phyloP scores from a whole-genome alignment of 1,284 basidiomycete species.

The Athelia sp. region DNA sequence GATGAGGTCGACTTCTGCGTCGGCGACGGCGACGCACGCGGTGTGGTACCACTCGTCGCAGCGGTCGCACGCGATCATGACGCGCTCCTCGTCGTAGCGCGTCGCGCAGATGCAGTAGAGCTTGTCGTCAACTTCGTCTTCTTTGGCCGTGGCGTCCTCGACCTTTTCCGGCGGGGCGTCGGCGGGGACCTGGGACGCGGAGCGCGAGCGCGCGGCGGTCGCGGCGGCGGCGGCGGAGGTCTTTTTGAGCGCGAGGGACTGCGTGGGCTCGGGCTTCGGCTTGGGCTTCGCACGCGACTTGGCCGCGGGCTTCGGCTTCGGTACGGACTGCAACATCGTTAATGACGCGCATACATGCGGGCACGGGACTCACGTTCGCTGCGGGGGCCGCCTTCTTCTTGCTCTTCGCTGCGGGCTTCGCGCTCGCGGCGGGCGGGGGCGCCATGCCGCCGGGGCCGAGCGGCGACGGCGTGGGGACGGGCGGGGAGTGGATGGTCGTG shows the following conservation, averaged over 20 bases:
- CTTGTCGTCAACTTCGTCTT: constrained; percentile 58
- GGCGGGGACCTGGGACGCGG: constrained; percentile 59
- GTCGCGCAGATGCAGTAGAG: constrained; percentile 82
- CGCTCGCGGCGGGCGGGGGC: constrained; percentile 4
- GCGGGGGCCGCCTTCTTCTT: constrained; percentile 18
- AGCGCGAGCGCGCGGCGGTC: constrained; percentile 49
- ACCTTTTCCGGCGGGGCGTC: constrained; percentile 35
- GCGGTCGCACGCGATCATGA: constrained; percentile 91
- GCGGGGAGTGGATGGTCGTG: constrained; percentile 8
- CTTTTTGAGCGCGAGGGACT: constrained; percentile 20
- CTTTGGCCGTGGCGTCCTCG: constrained; percentile 47
- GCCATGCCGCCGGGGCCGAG: constrained; percentile 10
- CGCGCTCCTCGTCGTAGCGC: constrained; percentile 73
- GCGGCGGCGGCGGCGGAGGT: constrained; percentile 19
- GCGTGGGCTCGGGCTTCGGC: constrained; percentile 20
- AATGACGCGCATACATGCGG: too few relatives aligned
- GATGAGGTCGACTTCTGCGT: constrained; percentile 74
- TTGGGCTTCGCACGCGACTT: constrained; percentile 31
- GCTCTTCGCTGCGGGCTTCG: too few relatives aligned
- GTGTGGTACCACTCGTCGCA: constrained; percentile 88
- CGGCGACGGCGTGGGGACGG: constrained; percentile 5
- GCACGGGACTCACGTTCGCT: too few relatives aligned
- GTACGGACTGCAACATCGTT: too few relatives aligned
- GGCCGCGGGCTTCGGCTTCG: constrained; percentile 36
- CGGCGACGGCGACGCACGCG: constrained; percentile 71